Conservation (phyloP, 495 filamentous ascomycete genomes). For the Penicillium canescens region DNA sequence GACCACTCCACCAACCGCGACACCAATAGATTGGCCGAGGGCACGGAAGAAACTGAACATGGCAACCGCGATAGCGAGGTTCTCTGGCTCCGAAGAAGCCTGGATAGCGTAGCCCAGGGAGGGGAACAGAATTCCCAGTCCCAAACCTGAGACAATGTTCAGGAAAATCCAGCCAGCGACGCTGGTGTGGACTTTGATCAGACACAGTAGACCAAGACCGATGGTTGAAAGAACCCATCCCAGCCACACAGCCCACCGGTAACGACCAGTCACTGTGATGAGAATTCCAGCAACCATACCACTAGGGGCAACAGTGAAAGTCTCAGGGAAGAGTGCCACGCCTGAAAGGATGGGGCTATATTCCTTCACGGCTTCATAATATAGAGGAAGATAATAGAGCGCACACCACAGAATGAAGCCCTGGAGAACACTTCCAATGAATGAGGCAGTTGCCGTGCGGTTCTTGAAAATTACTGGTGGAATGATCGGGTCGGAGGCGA, state of each 20-base stretch:
- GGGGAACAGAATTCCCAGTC: constrained; percentile 51
- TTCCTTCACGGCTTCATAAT: constrained; percentile 54
- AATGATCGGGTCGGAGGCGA: constrained; percentile 50
- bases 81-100: constrained; percentile 41
- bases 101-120: constrained; percentile 49
- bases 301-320: constrained; percentile 51
- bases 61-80: constrained; percentile 50
- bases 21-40: constrained; percentile 54
- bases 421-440: constrained; percentile 45
- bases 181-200: constrained; percentile 45
- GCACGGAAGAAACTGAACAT: constrained; percentile 59
- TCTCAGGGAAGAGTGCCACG: constrained; percentile 48
- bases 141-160: constrained; percentile 47
- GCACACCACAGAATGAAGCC: constrained; percentile 51
- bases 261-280: constrained; percentile 46
- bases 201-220: constrained; percentile 45
- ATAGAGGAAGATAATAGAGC: constrained; percentile 50
- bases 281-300: constrained; percentile 50
- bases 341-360: constrained; percentile 47
- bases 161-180: constrained; percentile 47
- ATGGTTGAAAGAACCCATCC: constrained; percentile 53
- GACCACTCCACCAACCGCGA: constrained; percentile 56
- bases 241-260: constrained; percentile 51
- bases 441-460: constrained; percentile 45
- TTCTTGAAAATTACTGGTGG: constrained; percentile 49